phyloP scores from a whole-genome alignment of 805 yeast genomes.

The Scheffersomyces amazonensis region DNA sequence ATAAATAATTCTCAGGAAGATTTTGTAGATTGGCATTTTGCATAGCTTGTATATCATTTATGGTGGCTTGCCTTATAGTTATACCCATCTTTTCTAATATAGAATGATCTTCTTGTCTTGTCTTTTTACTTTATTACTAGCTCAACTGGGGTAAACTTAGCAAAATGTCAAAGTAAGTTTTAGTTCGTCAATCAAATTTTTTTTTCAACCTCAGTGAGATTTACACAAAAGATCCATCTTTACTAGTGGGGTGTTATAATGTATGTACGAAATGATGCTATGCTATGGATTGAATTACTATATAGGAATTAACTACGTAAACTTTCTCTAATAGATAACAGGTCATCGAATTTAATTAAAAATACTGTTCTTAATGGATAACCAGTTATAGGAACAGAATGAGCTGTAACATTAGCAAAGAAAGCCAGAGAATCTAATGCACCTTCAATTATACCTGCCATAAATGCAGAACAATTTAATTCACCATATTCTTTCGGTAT shows the following conservation, averaged over 20 bases:
- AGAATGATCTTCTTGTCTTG: not conserved
- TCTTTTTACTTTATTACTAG: not conserved
- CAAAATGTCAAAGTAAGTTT: too few species aligned
- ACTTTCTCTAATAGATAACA: constrained; percentile 53
- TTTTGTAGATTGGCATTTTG: constrained; percentile 91
- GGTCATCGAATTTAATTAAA: constrained; percentile 64
- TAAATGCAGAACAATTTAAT: constrained; percentile 76
- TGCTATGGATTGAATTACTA: too few species aligned
- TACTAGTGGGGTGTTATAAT: too few species aligned
- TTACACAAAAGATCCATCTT: too few species aligned
- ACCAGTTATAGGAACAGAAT: constrained; percentile 61
- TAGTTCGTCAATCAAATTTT: too few species aligned
- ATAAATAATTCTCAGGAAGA: constrained; percentile 89
- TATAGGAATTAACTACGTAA: constrained; percentile 21
- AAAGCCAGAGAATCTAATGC: constrained; percentile 71
- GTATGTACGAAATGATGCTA: too few species aligned
- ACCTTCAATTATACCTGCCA: constrained; percentile 85
- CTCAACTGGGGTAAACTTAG: too few species aligned
- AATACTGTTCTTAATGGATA: constrained; percentile 70
- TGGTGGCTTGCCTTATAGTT: constrained; percentile 83
- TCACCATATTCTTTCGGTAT: constrained; percentile 78
- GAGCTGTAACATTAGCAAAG: constrained; percentile 79
- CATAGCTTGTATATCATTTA: constrained; percentile 87
- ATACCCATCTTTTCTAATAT: constrained; percentile 56
- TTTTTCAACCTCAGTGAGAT: not conserved